These are phyloP conservation scores for Paracoccidioides brasiliensis DNA, from an alignment of 2,329 filamentous ascomycete genomes.

Conservation along the genomic window DNA sequence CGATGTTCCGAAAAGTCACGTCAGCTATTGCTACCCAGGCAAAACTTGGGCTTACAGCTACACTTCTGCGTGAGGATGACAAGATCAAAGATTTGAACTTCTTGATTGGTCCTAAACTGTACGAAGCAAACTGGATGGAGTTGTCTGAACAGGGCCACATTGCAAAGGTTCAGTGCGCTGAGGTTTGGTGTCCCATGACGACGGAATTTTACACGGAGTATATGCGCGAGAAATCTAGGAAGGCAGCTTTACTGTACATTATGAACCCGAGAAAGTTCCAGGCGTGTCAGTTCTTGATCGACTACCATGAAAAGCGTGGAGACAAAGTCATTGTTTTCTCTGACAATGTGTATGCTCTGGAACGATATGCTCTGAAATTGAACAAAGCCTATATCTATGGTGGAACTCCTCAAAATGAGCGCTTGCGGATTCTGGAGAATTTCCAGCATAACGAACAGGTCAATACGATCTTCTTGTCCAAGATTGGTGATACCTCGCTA, in stretches of 20 bases:
- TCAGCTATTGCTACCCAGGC: constrained; percentile 87
- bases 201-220: constrained; percentile 97
- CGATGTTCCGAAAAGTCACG: constrained; percentile 91
- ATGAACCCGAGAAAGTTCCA: constrained; percentile 99
- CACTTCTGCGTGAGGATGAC: constrained; percentile 87
- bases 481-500: constrained; percentile 96
- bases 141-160: constrained; percentile 94
- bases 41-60: constrained; percentile 88
- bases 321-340: constrained; percentile 99
- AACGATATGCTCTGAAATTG: constrained; percentile 71
- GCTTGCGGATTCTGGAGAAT: constrained; percentile 76
- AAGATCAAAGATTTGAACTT: constrained; percentile 98
- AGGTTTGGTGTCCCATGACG: constrained; percentile 99
- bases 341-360: constrained; percentile 87
- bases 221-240: constrained; percentile 55
- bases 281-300: constrained; percentile 93
- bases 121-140: constrained; percentile 99
- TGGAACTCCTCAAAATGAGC: constrained; percentile 72
- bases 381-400: constrained; percentile 86
- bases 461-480: constrained; percentile 89
- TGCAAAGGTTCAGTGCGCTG: constrained; percentile 90
- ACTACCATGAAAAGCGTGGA: constrained; percentile 86
- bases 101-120: constrained; percentile 90
- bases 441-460: constrained; percentile 86
- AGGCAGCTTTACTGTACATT: constrained; percentile 64